These are phyloP conservation scores for Protea cynaroides DNA, from an alignment of 164 flowering plant species.

Conservation along the genomic window DNA sequence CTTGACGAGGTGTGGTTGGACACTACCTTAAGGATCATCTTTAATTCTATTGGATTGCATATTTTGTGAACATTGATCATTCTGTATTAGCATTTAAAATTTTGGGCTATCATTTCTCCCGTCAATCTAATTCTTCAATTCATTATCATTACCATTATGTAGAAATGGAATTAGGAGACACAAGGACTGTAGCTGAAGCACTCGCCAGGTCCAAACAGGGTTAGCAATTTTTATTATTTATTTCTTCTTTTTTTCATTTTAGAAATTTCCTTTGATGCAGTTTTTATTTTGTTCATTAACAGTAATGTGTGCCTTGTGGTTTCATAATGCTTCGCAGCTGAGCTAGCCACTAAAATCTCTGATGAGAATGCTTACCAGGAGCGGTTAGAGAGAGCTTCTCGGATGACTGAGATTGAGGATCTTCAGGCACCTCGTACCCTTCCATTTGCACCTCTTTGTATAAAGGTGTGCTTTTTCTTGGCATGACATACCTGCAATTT, in stretches of 20 bases:
- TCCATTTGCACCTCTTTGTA: slow-evolving; percentile 81
- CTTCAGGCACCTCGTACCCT: slow-evolving; percentile 66
- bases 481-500: slow-evolving; percentile 7
- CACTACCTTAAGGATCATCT: too few species aligned
- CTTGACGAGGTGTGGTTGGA: too few species aligned
- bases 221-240: slow-evolving; percentile 21
- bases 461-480: slow-evolving; percentile 53
- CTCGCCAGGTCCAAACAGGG: slow-evolving; percentile 75
- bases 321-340: slow-evolving; percentile 32
- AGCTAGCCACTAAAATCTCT: slow-evolving; percentile 43
- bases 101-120: neutral
- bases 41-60: neutral
- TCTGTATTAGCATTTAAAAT: neutral
- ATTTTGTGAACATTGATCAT: neutral
- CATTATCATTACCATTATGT: slow-evolving; percentile 4
- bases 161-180: slow-evolving; percentile 71
- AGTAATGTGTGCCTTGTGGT: neutral
- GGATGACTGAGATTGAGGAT: slow-evolving; percentile 83
- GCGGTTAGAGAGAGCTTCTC: slow-evolving; percentile 39
- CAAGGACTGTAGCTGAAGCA: slow-evolving; percentile 86
- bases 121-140: neutral
- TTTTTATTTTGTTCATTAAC: neutral
- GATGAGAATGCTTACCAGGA: slow-evolving; percentile 40
- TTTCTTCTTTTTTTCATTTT: slow-evolving; percentile 9
- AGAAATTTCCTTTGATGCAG: neutral